Evolutionary conservation across 805 yeast genomes (phyloP), one percentile per base, ranked within the genome.

Genomic region (Sugiyamaella americana): DNA sequence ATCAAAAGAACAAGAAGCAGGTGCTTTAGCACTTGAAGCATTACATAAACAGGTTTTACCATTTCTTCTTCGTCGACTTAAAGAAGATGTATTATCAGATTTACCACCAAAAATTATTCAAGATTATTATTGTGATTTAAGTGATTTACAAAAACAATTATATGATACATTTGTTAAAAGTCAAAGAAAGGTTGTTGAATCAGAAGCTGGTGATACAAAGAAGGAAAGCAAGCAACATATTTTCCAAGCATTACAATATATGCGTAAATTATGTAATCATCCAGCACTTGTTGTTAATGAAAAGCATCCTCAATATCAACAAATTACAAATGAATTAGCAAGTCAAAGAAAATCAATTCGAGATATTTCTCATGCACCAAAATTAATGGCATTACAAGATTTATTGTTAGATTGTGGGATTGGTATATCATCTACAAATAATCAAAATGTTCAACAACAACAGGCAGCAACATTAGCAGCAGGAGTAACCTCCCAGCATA

Each of bases 81-180:
- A 93, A 64, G 98, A 93, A 61, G 98, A 93, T 56, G 99, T 93
- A 3, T 71, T 93, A 45, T 84, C 94, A 1, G 99, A 93, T 63
- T 72, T 93, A 56, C 99, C 99, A 6, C 99, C 99, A 35, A 93
- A 93, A 67, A 93, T 94, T 57, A 93, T 93, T 55, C 99, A 93
- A 64, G 99, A 93, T 69, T 91, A 93, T 65, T 93, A 93, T 64
- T 93, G 98, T 69, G 98, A 93, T 55, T 72, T 94, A 52, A 87
- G 95, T 56, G 95, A 87, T 52, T 69, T 88, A 48, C 99, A 93
- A 63, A 84, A 82, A 59, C 84, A 82, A 56, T 71, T 93, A 40
- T 94, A 93, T 69, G 84, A 80, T 50, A 95, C 87, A 63, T 93
- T 93, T 67, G 88, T 93, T 6, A 79, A 76, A 58, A 86, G 85